A percentile compares a stretch with the other conserved stretches of the same genome.
Evolutionary conservation across 176 grass and related monocot genomes (phyloP).

Genomic region (Puccinellia tenuiflora): DNA sequence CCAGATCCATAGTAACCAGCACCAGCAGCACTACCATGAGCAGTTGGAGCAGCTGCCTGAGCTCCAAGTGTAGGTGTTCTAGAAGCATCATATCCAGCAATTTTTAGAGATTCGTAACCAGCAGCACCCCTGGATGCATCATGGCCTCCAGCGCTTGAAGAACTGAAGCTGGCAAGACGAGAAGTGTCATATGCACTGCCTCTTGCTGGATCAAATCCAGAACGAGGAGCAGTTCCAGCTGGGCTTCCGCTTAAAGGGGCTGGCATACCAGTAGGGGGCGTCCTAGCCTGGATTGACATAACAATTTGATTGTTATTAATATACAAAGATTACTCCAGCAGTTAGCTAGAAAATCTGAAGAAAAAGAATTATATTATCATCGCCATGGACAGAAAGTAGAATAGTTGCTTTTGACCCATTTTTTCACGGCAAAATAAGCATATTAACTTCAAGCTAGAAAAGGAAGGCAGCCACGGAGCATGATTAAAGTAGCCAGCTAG

Average conservation of each 20-base stretch:
- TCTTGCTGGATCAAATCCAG: constrained; percentile 50
- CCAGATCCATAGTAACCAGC: constrained; percentile 43
- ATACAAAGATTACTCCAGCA: neutral
- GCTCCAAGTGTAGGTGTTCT: constrained; percentile 27
- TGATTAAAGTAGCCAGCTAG: constrained; percentile 15
- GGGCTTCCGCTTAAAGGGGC: constrained; percentile 43
- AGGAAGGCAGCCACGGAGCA: neutral
- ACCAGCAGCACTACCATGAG: constrained; percentile 30
- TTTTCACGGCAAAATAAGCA: constrained; percentile 21
- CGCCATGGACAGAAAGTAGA: neutral
- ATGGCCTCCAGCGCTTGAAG: constrained; percentile 34
- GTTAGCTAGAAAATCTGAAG: constrained; percentile 19
- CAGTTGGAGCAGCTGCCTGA: constrained; percentile 21
- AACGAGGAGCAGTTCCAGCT: constrained; percentile 30
- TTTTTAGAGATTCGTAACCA: constrained; percentile 40
- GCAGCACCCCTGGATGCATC: constrained; percentile 39
- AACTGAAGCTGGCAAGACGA: constrained; percentile 29
- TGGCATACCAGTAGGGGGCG: constrained; percentile 29
- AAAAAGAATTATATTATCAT: constrained; percentile 4
- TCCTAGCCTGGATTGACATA: constrained; percentile 40
- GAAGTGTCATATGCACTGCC: constrained; percentile 43
- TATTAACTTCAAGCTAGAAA: constrained; percentile 13
- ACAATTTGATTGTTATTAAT: neutral
- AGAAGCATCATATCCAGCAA: constrained; percentile 40
- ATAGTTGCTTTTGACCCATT: neutral